Base-by-base conservation (phyloP, 441 rosid genomes). In the Arabidopsis lyrata region DNA sequence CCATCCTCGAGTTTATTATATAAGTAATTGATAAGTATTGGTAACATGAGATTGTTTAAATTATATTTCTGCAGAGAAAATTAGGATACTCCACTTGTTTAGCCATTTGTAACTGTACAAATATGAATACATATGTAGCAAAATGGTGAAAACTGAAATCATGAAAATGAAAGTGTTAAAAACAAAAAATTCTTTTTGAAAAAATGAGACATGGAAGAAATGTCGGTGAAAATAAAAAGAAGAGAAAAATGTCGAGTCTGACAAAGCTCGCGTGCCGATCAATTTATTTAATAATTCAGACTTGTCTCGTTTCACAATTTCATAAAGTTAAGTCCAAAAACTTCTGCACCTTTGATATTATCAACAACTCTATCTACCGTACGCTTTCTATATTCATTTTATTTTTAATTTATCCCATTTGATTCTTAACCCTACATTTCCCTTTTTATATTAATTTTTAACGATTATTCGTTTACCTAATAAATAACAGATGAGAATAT, bases 151-250 rank as follows among this genome's bases (percentile, higher is more conserved):
- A 45, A 7, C 15, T 45, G 9, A 14, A 63, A 66, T 39, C 73
- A n/a, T n/a, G n/a, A n/a, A n/a, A n/a, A 66, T 41, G 20, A 18
- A 38, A 74, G 58, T 66, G 52, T 22, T 10, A 48, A 48, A 3
- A 16, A 1, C n/a, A n/a, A n/a, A n/a, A n/a, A n/a, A n/a, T n/a
- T 5, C 16, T 45, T 45, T 45, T 15, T 1, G 7, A 45, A 49
- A 49, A 49, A 49, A 15, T 8, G 60, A 53, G 69, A 42, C 74
- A 67, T 75, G 78, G 2, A 53, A 61, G 42, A 68, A 75, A 68
- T 68, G 79, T 75, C 79, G 79, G 79, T 75, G 74, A 68, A 68
- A 68, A 68, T 75, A 54, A 68, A 75, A 75, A 75, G 70, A 54
- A 54, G 79, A 68, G 74, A 54, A 68, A 74, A 65, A 63, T 62